Percentiles rank a stretch among this genome's conserved stretches.
These are phyloP conservation scores for Pleurotus platypus DNA, from an alignment of 768 basidiomycete genomes.

Conservation along the genomic window DNA sequence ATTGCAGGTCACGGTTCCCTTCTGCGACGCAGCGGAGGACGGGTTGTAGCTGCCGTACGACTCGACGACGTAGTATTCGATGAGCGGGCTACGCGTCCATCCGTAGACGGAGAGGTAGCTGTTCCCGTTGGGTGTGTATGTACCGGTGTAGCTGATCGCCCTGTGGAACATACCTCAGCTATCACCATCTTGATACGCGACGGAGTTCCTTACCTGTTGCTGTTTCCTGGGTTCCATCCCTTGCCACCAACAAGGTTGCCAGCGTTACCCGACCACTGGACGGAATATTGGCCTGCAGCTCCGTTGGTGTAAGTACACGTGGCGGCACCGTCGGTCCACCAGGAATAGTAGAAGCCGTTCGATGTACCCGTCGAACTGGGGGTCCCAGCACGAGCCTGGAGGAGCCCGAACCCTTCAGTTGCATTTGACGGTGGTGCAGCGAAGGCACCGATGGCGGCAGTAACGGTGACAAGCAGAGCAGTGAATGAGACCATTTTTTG, in stretches of 20 bases:
- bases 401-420: conserved; percentile 10
- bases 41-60: conserved; percentile 39
- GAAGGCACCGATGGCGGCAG: conserved; percentile 15
- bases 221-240: conserved; percentile 7
- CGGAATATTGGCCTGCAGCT: conserved; percentile 23
- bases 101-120: conserved; percentile 42
- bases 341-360: conserved; percentile 34
- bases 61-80: conserved; percentile 47
- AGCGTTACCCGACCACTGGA: conserved; percentile 26
- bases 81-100: conserved; percentile 41
- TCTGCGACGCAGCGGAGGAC: conserved; percentile 21
- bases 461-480: conserved; percentile 13
- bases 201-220: background rate
- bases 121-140: conserved; percentile 34
- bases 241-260: conserved; percentile 37
- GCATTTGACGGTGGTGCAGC: conserved; percentile 17
- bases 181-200: background rate
- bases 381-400: conserved; percentile 16
- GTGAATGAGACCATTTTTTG: conserved; percentile 9
- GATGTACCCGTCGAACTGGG: conserved; percentile 25
- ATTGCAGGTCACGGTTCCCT: conserved; percentile 37
- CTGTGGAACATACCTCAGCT: conserved; percentile 15
- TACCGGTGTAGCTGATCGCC: conserved; percentile 32
- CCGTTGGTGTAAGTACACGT: conserved; percentile 29
- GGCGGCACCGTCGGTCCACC: conserved; percentile 28